A percentile compares a stretch with the other conserved stretches of the same genome.
Evolutionary conservation across 2,329 filamentous ascomycete species (phyloP).

Genomic region (Sporothrix protearum): DNA sequence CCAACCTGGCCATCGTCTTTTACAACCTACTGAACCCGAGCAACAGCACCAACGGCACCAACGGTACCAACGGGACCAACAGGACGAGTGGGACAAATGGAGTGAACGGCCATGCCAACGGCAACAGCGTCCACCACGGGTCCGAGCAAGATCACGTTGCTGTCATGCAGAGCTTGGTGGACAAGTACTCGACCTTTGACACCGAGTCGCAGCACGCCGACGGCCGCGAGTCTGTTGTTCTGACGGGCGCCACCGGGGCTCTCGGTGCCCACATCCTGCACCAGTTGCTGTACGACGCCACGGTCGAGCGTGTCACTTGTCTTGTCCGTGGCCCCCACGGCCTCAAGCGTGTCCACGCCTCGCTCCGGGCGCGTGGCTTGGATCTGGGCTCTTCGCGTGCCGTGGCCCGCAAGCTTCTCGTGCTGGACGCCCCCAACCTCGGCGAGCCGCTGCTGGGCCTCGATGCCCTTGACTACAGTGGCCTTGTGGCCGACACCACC

Average conservation of each 20-base stretch:
- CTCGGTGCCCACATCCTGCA: conserved; percentile 41
- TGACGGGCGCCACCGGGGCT: conserved; percentile 45
- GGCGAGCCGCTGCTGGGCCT: conserved; percentile 37
- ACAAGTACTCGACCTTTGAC: conserved; percentile 41
- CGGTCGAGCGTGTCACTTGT: conserved; percentile 38
- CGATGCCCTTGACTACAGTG: conserved; percentile 30
- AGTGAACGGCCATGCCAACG: neutral
- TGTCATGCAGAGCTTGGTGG: conserved; percentile 45
- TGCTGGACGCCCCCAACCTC: conserved; percentile 23
- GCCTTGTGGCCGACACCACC: conserved; percentile 36
- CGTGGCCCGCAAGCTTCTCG: conserved; percentile 15
- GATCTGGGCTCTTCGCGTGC: neutral
- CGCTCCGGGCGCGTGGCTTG: conserved; percentile 23
- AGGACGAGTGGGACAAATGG: neutral
- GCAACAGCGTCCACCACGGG: neutral
- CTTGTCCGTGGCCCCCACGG: conserved; percentile 25
- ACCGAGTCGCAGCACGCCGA: conserved; percentile 20
- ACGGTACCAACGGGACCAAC: conserved; percentile 25
- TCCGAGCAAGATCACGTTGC: neutral
- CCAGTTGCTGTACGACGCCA: conserved; percentile 38
- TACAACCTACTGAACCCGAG: conserved; percentile 29
- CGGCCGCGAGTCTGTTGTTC: conserved; percentile 26
- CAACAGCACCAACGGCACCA: conserved; percentile 24
- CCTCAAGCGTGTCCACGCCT: conserved; percentile 22
- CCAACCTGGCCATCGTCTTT: conserved; percentile 36